Conservation (phyloP, 345 rosid species). For the Salix caprea region DNA sequence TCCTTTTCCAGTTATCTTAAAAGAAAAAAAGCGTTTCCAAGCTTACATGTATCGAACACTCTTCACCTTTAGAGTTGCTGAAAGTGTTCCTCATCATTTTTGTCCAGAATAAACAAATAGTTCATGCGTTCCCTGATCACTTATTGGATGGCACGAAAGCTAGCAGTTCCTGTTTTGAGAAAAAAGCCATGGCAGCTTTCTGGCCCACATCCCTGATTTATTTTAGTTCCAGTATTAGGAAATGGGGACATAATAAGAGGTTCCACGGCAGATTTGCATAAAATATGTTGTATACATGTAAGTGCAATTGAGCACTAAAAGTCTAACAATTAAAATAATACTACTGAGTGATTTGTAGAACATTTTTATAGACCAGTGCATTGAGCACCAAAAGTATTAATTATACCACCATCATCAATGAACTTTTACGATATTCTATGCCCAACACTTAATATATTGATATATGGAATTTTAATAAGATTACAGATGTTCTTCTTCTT, state of each 20-base stretch:
- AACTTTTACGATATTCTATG: background rate
- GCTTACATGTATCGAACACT: background rate
- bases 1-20: background rate
- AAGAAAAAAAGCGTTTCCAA: background rate
- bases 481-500: background rate
- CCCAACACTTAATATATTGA: background rate
- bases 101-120: background rate
- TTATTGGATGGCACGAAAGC: background rate
- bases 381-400: constrained; percentile 5
- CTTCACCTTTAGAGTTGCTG: background rate
- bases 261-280: background rate
- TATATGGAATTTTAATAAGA: background rate
- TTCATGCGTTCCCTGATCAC: background rate
- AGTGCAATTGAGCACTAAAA: constrained; percentile 5
- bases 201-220: background rate
- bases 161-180: background rate
- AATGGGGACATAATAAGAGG: constrained; percentile 4
- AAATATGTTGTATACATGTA: background rate
- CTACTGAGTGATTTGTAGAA: background rate
- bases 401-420: constrained; percentile 9
- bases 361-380: background rate
- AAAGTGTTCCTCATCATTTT: background rate
- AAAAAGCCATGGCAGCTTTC: background rate
- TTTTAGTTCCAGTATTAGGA: background rate
- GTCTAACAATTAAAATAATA: background rate